Evolutionary conservation across 1,284 basidiomycete genomes (phyloP), one percentile per base, ranked within the genome.

Genomic region (Cryptococcus wingfieldii): DNA sequence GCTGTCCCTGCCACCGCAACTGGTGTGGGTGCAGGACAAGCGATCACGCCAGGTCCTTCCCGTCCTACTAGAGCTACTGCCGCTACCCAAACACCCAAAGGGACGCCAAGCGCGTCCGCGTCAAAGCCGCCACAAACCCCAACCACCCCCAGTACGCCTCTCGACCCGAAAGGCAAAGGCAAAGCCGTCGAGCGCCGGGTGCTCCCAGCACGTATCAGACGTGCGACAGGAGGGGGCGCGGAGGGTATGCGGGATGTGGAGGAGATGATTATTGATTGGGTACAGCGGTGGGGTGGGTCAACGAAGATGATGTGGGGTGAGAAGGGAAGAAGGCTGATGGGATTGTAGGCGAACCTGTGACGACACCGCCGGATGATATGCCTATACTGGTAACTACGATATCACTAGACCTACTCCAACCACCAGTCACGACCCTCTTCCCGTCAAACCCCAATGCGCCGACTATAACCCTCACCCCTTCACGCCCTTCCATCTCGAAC

Each of bases 221-320:
- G 89, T 56, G 86, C 88, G 50, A 87, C 87, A 4, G 86, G 86
- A 39, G 86, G 85, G 3, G 76, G 77, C 38, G 83, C 64, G 23
- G 73, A 75, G 47, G 70, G 71, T 5, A 69, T 73, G n/a, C 55
- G 84, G 70, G 88, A 90, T 62, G 78, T 86, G 28, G 90, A 94
- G 78, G 71, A 85, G 59, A 86, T 90, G 84, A 87, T 94, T 70
- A 76, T 91, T 60, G 89, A 92, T 66, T 87, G 86, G 66, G 81
- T 88, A 66, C 84, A 84, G 73, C 83, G 88, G 67, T 84, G 82
- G 80, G 81, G 90, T 92, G 75, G 72, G 88, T 83, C 38, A 50
- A 47, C 6, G 46, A 44, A 49, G 48, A 42, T 47, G 28, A 41
- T 55, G 55, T 42, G 23, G 23, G 23, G 37, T 54, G 18, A 43